Base-by-base conservation (phyloP, 768 basidiomycete species). In the Suillus variegatus region DNA sequence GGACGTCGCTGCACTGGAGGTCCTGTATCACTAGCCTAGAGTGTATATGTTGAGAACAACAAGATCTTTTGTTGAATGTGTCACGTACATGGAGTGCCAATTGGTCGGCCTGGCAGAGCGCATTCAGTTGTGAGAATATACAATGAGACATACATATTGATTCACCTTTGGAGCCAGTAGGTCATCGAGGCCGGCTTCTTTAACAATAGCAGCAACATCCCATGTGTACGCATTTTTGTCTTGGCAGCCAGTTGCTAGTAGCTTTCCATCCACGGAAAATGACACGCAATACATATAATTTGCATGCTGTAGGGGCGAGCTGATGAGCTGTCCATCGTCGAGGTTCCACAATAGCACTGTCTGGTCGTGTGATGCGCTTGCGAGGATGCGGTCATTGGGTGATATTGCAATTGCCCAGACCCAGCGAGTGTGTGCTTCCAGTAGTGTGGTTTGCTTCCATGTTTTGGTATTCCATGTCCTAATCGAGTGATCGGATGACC, bases 281-380 rank as follows among this genome's bases (percentile, higher is more conserved):
- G 46, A 44, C 4, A 62, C 46, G 18, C 32, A 46, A 6, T 5
- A 0, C 8, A 62, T 32, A 28, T 6, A 0, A 2, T 7, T 2
- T n/a, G 22, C 8, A 18, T 51, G 32, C 32, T 32, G 9, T 18
- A 62, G 61, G 3, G 32, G 25, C 2, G 9, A 36, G 12, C 61
- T 25, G 1, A 51, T n/a, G 22, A 14, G 49, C 12, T 25, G 22
- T 5, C 46, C 32, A 10, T 46, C 12, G 36, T 22, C 32, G n/a
- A 51, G n/a, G 61, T 52, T 47, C 61, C 32, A 32, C 32, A 32
- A 32, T 32, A 4, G 32, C 1, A 5, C 32, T 32, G 46, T 68
- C 6, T 32, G 6, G 2, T 54, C 16, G 56, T 65, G 64, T 25
- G 69, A 70, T 13, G 51, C 66, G 54, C 55, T 67, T 25, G 60